Conservation (phyloP, 2,329 filamentous ascomycete genomes). For the Aspergillus sojae region DNA sequence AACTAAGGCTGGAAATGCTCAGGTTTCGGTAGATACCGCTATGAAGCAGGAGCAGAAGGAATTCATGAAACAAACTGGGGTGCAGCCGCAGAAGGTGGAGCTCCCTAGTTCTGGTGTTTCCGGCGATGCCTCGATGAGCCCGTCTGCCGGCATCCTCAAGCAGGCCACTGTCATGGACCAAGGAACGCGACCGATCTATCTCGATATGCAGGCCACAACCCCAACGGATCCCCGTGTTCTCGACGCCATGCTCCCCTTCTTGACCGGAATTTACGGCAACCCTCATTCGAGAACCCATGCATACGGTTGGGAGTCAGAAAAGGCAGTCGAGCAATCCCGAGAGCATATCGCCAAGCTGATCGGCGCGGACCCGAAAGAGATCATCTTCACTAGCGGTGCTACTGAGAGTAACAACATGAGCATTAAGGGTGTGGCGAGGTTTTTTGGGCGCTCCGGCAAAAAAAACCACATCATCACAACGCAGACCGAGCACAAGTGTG, state of each 20-base stretch:
- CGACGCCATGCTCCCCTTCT: slow-evolving; percentile 94
- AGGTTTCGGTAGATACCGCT: slow-evolving; percentile 78
- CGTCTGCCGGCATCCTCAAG: slow-evolving; percentile 81
- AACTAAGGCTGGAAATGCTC: slow-evolving; percentile 68
- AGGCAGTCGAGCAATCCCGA: slow-evolving; percentile 85
- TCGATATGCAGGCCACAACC: slow-evolving; percentile 98
- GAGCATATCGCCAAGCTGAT: slow-evolving; percentile 82
- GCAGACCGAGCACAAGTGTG: slow-evolving; percentile 98
- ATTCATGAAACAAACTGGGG: slow-evolving; percentile 64
- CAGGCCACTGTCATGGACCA: slow-evolving; percentile 92
- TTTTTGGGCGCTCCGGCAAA: slow-evolving; percentile 90
- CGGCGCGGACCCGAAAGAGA: slow-evolving; percentile 94
- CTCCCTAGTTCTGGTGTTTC: slow-evolving; percentile 62
- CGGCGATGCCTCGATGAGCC: slow-evolving; percentile 73
- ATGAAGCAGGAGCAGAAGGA: slow-evolving; percentile 85
- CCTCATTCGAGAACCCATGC: slow-evolving; percentile 96
- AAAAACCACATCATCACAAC: slow-evolving; percentile 98
- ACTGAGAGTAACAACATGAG: slow-evolving; percentile 99
- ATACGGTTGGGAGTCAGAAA: slow-evolving; percentile 98
- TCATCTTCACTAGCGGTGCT: slow-evolving; percentile 96
- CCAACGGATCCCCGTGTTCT: slow-evolving; percentile 92
- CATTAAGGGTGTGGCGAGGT: slow-evolving; percentile 95
- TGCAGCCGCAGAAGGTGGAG: slow-evolving; percentile 58
- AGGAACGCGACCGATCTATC: slow-evolving; percentile 90
- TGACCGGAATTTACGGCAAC: slow-evolving; percentile 92